phyloP scores from a whole-genome alignment of 139 green algal genomes.

The Astrephomene gubernaculifera region DNA sequence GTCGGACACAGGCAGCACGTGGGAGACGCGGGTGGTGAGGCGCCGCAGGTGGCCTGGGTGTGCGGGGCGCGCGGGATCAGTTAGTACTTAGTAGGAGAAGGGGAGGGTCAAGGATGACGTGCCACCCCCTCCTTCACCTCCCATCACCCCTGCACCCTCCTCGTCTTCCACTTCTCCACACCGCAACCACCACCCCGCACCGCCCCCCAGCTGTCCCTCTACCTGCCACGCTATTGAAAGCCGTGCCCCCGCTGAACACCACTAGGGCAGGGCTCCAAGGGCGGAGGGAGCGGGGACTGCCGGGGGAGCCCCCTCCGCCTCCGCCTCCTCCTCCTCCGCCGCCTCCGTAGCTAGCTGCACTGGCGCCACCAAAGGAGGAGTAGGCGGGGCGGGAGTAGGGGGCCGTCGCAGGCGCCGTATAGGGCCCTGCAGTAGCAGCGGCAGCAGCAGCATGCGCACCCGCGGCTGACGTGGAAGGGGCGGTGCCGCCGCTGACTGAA shows the following conservation, averaged over 20 bases:
- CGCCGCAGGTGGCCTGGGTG: conserved; percentile 68
- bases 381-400: too few species aligned
- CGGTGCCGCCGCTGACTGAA: too few species aligned
- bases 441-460: too few species aligned
- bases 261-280: conserved; percentile 70
- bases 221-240: conserved; percentile 97
- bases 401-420: too few species aligned
- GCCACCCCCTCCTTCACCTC: neutral
- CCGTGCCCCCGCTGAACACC: conserved; percentile 96
- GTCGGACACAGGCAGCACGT: conserved; percentile 97
- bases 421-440: too few species aligned
- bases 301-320: too few species aligned
- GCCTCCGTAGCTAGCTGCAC: too few species aligned
- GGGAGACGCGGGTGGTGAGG: conserved; percentile 87
- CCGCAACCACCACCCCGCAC: neutral
- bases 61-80: neutral
- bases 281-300: neutral
- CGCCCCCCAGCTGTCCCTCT: neutral
- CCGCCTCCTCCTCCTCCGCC: too few species aligned
- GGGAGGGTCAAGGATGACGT: neutral
- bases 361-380: too few species aligned
- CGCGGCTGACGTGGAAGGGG: too few species aligned
- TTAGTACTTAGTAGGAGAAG: neutral
- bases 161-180: neutral
- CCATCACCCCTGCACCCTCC: neutral